Base-by-base conservation (phyloP, 257 asterid genomes). In the Leptodermis oblonga region DNA sequence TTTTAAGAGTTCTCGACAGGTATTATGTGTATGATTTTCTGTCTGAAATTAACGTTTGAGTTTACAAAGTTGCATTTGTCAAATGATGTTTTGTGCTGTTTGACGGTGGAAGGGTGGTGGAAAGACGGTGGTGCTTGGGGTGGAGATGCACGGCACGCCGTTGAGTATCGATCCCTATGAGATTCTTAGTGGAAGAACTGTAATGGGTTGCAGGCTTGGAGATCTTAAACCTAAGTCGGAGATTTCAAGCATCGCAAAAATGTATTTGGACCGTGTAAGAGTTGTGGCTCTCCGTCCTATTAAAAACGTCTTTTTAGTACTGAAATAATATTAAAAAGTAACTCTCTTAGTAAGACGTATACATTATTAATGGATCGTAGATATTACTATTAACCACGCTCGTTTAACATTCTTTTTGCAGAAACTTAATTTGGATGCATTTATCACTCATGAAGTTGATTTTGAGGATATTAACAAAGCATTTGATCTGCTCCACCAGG, bases 141-240 rank as follows among this genome's bases (percentile, higher is more conserved):
- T 83, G 73, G 85, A 80, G 76, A 74, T 70, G 83, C 72, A 73
- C 0, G 82, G 83, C 22, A 61, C 79, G 4, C 83, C 87, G 12
- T 18, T 83, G 37, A 74, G 70, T 37, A 72, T 83, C 22, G 63
- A 46, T 13, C 18, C 83, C 0, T 67, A 55, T 4, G 78, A 77
- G 17, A 58, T 83, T 20, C 41, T 78, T 0, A 28, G 14, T 3
- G 83, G 81, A 20, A 80, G 31, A 75, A 80, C 63, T 7, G 20
- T 80, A 6, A 23, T 23, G 14, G 87, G 87, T 15, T 80, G 81
- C 71, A 26, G 67, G 41, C 62, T 77, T 43, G 87, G 87, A 23
- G 87, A 85, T 15, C 18, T 75, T 65, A 83, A 83, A 75, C 72
- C 87, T 20, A 83, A 83, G 70, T 48, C 76, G 8, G 83, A 73